A percentile compares a stretch with the other conserved stretches of the same genome.
phyloP scores from a whole-genome alignment of 495 filamentous ascomycete genomes.

The Podospora tetraspora region DNA sequence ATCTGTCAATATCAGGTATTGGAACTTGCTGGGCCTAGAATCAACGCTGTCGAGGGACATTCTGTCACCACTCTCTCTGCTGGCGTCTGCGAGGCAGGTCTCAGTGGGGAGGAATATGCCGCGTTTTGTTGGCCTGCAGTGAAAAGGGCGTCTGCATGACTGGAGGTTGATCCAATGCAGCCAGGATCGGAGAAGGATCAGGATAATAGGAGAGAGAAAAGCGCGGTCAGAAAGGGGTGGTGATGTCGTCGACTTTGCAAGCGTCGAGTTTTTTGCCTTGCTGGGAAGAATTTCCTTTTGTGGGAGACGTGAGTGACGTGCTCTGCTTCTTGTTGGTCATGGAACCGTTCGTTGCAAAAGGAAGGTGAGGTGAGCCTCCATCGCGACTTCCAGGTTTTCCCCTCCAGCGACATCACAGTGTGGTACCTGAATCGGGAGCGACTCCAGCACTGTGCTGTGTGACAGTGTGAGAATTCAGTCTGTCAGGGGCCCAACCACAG shows the following conservation, averaged over 20 bases:
- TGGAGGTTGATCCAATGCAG: not conserved
- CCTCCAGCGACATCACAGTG: not conserved
- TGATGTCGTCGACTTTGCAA: not conserved
- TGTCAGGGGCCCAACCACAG: not conserved
- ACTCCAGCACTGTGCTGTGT: slow-evolving; percentile 4
- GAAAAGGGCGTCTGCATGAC: not conserved
- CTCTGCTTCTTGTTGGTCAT: not conserved
- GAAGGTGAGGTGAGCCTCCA: not conserved
- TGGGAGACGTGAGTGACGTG: not conserved
- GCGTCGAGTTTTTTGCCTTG: not conserved
- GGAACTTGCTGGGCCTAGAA: not conserved
- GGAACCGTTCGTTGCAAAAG: not conserved
- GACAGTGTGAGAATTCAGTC: not conserved
- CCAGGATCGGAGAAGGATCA: not conserved
- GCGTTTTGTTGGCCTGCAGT: not conserved
- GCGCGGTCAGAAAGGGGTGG: not conserved
- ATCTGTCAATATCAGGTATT: not conserved
- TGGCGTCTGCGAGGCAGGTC: not conserved
- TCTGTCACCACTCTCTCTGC: not conserved
- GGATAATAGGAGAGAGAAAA: not conserved
- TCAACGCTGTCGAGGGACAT: not conserved
- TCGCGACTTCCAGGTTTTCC: not conserved
- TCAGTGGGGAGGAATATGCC: not conserved
- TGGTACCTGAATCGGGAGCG: not conserved
- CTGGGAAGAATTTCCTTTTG: not conserved